These are phyloP conservation scores for Wallemia ichthyophaga DNA, from an alignment of 1,284 basidiomycete genomes.

Conservation along the genomic window DNA sequence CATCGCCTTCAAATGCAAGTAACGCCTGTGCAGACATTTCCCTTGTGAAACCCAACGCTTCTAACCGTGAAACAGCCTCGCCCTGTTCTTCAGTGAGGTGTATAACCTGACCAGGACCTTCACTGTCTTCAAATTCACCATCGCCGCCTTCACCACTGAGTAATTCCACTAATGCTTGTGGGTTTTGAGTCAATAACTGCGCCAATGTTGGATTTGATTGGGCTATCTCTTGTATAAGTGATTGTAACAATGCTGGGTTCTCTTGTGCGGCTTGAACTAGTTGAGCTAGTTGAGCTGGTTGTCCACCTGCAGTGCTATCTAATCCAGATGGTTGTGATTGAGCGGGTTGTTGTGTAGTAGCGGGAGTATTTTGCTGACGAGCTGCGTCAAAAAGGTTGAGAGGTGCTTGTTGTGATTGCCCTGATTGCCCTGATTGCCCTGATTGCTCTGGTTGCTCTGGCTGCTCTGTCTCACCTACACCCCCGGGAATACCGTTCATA, in stretches of 20 bases:
- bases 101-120: constrained; percentile 1
- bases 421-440: constrained; percentile 11
- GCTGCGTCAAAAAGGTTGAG: constrained; percentile 11
- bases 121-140: constrained; percentile 15
- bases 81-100: neutral
- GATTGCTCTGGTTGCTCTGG: constrained; percentile 11
- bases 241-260: constrained; percentile 49
- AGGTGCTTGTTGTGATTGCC: constrained; percentile 1
- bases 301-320: constrained; percentile 26
- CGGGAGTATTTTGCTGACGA: constrained; percentile 7
- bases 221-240: constrained; percentile 52
- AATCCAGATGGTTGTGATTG: constrained; percentile 30
- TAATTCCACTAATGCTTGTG: constrained; percentile 33
- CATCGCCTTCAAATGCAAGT: neutral
- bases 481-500: constrained; percentile 33
- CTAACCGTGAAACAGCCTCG: neutral
- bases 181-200: constrained; percentile 32
- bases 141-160: constrained; percentile 23
- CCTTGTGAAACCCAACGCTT: neutral
- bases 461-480: constrained; percentile 34
- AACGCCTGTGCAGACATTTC: neutral
- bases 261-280: constrained; percentile 26
- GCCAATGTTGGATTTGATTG: constrained; percentile 40
- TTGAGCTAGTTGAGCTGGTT: constrained; percentile 6
- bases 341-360: constrained; percentile 17